Evolutionary conservation across 2,329 filamentous ascomycete genomes (phyloP).

Genomic region (Aspergillus sp.): DNA sequence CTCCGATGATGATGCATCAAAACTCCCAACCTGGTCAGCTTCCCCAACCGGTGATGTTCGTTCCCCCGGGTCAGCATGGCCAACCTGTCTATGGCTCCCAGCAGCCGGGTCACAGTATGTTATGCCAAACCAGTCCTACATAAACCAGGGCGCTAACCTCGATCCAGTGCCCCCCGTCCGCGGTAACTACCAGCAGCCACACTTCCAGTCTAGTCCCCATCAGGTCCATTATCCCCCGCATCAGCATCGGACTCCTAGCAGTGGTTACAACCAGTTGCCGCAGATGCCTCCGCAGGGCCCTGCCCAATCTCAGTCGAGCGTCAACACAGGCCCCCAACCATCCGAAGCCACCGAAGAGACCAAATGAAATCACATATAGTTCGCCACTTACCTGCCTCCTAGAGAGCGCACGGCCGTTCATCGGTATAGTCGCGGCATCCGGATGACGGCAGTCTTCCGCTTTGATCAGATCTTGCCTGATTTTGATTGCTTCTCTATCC

Average conservation of each 20-base stretch:
- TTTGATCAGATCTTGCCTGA: no score
- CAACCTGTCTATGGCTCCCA: slow-evolving; percentile 71
- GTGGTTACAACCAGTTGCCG: slow-evolving; percentile 52
- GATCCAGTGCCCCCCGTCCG: slow-evolving; percentile 59
- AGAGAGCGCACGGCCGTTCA: no score
- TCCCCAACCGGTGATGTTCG: slow-evolving; percentile 65
- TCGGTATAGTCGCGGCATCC: no score
- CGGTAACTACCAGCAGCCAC: slow-evolving; percentile 59
- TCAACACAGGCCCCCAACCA: slow-evolving; percentile 38
- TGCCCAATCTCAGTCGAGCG: slow-evolving; percentile 32
- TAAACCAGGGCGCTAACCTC: slow-evolving; percentile 39
- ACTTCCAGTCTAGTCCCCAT: slow-evolving; percentile 66
- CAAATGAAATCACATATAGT: slow-evolving; percentile 40
- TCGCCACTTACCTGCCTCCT: neutral
- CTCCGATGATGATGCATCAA: slow-evolving; percentile 92
- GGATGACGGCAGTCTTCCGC: no score
- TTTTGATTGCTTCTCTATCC: no score
- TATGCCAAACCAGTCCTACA: slow-evolving; percentile 11
- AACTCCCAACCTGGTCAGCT: slow-evolving; percentile 87
- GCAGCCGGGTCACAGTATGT: slow-evolving; percentile 73
- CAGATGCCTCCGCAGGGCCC: slow-evolving; percentile 47
- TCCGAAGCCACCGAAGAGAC: slow-evolving; percentile 46
- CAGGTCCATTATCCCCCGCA: slow-evolving; percentile 60
- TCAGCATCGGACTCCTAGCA: slow-evolving; percentile 56
- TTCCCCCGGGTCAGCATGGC: slow-evolving; percentile 73